These are phyloP conservation scores for Catunica adiposa DNA, from an alignment of 2,329 filamentous ascomycete genomes.

Conservation along the genomic window DNA sequence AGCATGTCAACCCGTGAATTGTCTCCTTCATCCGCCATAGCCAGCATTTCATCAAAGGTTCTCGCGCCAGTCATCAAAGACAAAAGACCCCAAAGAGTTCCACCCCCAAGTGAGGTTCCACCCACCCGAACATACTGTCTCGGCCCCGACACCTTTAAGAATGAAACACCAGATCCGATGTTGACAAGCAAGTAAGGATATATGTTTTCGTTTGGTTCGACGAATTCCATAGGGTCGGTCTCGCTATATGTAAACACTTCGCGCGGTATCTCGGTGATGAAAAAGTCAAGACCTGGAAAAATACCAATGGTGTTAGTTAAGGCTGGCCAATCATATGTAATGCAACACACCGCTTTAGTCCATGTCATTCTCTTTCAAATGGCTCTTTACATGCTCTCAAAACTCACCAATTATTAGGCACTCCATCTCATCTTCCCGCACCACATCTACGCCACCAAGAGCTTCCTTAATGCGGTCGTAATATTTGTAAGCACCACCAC, in stretches of 20 bases:
- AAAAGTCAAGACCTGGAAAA: slow-evolving; percentile 71
- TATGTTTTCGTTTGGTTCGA: slow-evolving; percentile 57
- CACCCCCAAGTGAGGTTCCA: slow-evolving; percentile 84
- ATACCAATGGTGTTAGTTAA: slow-evolving; percentile 14
- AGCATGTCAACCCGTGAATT: slow-evolving; percentile 91
- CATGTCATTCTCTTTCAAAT: too few relatives aligned
- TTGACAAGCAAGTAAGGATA: slow-evolving; percentile 97
- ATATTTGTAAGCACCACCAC: slow-evolving; percentile 90
- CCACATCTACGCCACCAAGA: slow-evolving; percentile 62
- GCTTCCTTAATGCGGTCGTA: slow-evolving; percentile 78
- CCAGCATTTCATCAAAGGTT: slow-evolving; percentile 95
- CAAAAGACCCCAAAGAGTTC: slow-evolving; percentile 92
- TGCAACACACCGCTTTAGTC: not conserved
- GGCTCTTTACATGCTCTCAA: not conserved
- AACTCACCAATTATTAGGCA: slow-evolving; percentile 76
- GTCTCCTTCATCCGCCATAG: slow-evolving; percentile 77
- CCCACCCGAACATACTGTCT: slow-evolving; percentile 78
- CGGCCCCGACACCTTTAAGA: slow-evolving; percentile 90
- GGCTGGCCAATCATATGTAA: not conserved
- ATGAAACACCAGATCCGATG: slow-evolving; percentile 90
- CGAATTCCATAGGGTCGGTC: slow-evolving; percentile 77
- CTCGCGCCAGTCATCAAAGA: slow-evolving; percentile 83
- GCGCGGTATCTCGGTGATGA: slow-evolving; percentile 91
- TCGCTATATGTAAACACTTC: slow-evolving; percentile 97
- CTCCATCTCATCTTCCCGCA: slow-evolving; percentile 95